Percentiles rank a stretch among this genome's conserved stretches.
These are phyloP conservation scores for Botrytis tulipae DNA, from an alignment of 2,329 filamentous ascomycete genomes.

Conservation along the genomic window DNA sequence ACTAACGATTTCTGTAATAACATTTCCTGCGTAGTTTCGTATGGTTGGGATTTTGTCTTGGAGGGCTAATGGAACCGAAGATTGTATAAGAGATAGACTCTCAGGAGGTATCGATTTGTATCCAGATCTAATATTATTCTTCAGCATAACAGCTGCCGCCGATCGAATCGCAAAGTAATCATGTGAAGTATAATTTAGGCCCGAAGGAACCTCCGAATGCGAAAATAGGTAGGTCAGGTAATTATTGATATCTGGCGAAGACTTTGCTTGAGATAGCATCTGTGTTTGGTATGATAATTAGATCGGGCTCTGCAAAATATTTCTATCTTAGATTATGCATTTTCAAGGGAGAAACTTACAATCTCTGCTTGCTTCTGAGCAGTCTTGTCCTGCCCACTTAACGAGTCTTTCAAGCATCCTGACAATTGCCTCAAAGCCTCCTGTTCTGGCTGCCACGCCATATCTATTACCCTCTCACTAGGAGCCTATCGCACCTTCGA, in stretches of 20 bases:
- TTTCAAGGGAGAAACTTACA: conserved; percentile 52
- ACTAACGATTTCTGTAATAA: conserved; percentile 87
- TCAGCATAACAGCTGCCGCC: conserved; percentile 89
- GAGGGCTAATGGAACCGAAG: conserved; percentile 73
- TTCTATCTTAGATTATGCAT: not conserved
- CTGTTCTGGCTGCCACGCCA: conserved; percentile 90
- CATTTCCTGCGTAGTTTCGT: conserved; percentile 84
- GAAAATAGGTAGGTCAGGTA: conserved; percentile 92
- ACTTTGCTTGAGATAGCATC: conserved; percentile 91
- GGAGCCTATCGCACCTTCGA: conserved; percentile 26
- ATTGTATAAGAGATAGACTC: conserved; percentile 75
- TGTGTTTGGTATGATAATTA: conserved; percentile 49
- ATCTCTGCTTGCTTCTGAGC: conserved; percentile 87
- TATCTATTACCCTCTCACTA: conserved; percentile 43
- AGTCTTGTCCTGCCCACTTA: conserved; percentile 76
- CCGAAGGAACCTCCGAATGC: conserved; percentile 60
- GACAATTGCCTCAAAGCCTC: conserved; percentile 88
- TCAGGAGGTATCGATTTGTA: conserved; percentile 73
- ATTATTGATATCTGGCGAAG: conserved; percentile 92
- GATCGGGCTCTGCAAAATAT: conserved; percentile 2
- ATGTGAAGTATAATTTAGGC: conserved; percentile 55
- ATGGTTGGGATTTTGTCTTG: conserved; percentile 81
- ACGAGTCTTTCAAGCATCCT: conserved; percentile 84
- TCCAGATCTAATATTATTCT: conserved; percentile 80
- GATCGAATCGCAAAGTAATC: conserved; percentile 77